Evolutionary conservation across 306 rosid species (phyloP), one percentile per base, ranked within the genome.

Genomic region (Boehmeria nivea): DNA sequence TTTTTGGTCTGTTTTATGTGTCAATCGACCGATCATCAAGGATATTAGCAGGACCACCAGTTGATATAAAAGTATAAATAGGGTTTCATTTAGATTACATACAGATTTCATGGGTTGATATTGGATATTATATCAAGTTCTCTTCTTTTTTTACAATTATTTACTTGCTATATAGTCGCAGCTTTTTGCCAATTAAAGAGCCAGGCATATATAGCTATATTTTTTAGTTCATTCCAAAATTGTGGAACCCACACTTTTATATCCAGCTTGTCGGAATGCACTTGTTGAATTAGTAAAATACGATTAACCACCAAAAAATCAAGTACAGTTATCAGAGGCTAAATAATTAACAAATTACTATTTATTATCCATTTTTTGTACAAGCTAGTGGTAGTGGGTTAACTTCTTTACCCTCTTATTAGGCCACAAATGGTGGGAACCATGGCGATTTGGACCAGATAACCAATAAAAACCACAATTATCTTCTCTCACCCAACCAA

Each of bases 11-110:
- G 58, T 50, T 72, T 51, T 7, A 54, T 53, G 16, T 19, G 19
- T 37, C 19, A 15, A 57, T 43, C 38, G 43, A 47, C 67, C 60
- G 43, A 61, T 55, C 69, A 75, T 53, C 50, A 17, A 20, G 71
- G 80, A 56, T 60, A n/a, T 36, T 40, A 43, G 6, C 45, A 43
- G 73, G 80, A 76, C 82, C 84, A 66, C 78, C 24, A 25, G 57
- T 65, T 74, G 63, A 54, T 69, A 50, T 18, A 54, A 59, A 51
- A 27, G 8, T 8, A 45, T 20, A 40, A 45, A 37, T 26, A n/a
- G 59, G 59, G 38, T 19, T 26, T 43, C 16, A 14, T 3, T 28
- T 39, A 39, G 43, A 44, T 44, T 39, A 22, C 18, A 3, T 21
- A 60, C 6, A 18, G 19, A 14, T 44, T 15, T 44, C 25, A 44